A percentile compares a stretch with the other conserved stretches of the same genome.
These are phyloP conservation scores for Juglanconis oblonga DNA, from an alignment of 2,329 filamentous ascomycete species.

Conservation along the genomic window DNA sequence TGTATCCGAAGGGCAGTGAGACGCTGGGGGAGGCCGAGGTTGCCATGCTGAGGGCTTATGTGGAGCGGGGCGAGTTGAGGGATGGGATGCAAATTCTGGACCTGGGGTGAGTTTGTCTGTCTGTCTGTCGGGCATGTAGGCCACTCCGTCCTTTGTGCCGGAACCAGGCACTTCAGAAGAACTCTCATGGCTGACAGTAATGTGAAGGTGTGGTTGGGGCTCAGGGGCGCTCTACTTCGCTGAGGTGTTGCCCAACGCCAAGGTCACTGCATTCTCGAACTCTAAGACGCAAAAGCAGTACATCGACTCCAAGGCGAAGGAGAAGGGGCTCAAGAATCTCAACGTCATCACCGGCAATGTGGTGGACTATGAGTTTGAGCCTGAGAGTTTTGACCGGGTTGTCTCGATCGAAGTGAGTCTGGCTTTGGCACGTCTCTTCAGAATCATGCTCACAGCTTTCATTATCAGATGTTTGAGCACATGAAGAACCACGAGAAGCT, in stretches of 20 bases:
- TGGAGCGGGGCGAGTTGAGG: constrained; percentile 55
- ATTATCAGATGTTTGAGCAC: constrained; percentile 63
- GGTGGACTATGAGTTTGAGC: constrained; percentile 62
- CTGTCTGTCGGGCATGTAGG: background rate
- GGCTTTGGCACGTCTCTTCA: background rate
- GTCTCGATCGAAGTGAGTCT: constrained; percentile 56
- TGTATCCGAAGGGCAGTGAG: constrained; percentile 61
- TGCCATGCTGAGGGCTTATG: constrained; percentile 62
- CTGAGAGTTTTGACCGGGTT: constrained; percentile 59
- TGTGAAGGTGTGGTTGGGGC: constrained; percentile 63
- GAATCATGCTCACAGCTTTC: background rate
- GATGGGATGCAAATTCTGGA: constrained; percentile 63
- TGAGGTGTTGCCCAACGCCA: constrained; percentile 58
- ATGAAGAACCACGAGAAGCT: constrained; percentile 74
- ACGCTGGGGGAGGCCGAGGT: constrained; percentile 65
- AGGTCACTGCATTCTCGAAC: constrained; percentile 67
- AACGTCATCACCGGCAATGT: constrained; percentile 65
- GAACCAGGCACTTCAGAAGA: background rate
- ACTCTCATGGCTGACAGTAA: background rate
- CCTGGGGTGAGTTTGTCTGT: constrained; percentile 46
- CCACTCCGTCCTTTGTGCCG: background rate
- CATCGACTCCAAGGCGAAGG: constrained; percentile 57
- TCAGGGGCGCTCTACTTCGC: constrained; percentile 64
- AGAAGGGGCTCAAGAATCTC: constrained; percentile 58
- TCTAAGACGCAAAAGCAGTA: constrained; percentile 66